Percentiles rank a stretch among this genome's conserved stretches.
Evolutionary conservation across 371 early-diverging fungal species (phyloP).

Genomic region (Apophysomyces ossiformis): DNA sequence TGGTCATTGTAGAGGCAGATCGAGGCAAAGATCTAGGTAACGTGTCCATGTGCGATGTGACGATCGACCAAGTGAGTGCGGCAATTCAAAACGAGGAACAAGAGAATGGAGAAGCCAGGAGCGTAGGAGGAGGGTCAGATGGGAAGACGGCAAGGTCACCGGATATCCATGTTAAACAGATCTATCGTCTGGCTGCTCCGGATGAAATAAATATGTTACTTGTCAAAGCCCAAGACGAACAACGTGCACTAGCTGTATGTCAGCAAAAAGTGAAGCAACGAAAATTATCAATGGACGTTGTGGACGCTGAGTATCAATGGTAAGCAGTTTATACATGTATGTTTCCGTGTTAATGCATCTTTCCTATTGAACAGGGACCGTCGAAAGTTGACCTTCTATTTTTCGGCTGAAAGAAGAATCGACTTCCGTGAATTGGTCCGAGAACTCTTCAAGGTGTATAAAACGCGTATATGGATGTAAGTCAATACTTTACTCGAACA

Average conservation of each 20-base stretch:
- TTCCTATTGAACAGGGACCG: conserved; percentile 70
- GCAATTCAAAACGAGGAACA: conserved; percentile 16
- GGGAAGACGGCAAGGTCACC: no score
- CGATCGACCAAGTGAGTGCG: conserved; percentile 54
- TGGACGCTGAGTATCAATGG: conserved; percentile 98
- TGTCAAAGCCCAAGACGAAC: conserved; percentile 85
- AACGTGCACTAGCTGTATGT: conserved; percentile 84
- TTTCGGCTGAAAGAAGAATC: conserved; percentile 90
- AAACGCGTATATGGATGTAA: conserved; percentile 99
- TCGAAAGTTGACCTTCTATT: conserved; percentile 95
- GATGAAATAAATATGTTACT: conserved; percentile 75
- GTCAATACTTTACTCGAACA: background rate
- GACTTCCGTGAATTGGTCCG: conserved; percentile 99
- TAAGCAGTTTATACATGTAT: conserved; percentile 23
- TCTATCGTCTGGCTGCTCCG: conserved; percentile 83
- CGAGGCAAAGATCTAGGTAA: conserved; percentile 95
- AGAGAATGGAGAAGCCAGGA: conserved; percentile 26
- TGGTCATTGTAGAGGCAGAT: conserved; percentile 96
- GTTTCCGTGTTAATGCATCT: no score
- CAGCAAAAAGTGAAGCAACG: conserved; percentile 86
- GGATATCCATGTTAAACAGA: conserved; percentile 73
- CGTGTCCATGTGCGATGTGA: conserved; percentile 69
- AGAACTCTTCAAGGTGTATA: conserved; percentile 98
- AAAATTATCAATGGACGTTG: conserved; percentile 92
- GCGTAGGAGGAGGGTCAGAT: no score